These are phyloP conservation scores for Ilyonectria mors-panacis DNA, from an alignment of 2,329 filamentous ascomycete species.

Conservation along the genomic window DNA sequence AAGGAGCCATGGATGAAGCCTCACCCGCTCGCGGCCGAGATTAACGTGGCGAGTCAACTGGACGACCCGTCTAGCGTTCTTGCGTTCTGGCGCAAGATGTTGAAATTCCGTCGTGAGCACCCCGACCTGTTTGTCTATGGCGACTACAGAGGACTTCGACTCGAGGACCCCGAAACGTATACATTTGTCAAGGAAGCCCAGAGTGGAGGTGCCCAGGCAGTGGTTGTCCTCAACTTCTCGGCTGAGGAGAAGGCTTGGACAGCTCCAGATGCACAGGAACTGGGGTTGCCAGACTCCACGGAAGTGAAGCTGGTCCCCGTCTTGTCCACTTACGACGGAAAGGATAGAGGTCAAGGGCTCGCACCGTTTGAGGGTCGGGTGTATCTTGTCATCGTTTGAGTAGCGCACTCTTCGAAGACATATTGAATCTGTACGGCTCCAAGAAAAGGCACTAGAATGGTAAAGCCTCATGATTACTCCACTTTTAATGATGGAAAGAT, in stretches of 20 bases:
- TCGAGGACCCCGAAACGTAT: slow-evolving; percentile 45
- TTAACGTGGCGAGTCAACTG: slow-evolving; percentile 72
- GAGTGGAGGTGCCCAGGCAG: slow-evolving; percentile 39
- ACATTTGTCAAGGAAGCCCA: slow-evolving; percentile 51
- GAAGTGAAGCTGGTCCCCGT: slow-evolving; percentile 44
- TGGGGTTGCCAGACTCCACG: slow-evolving; percentile 30
- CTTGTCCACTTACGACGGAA: slow-evolving; percentile 47
- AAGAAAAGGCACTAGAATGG: background rate
- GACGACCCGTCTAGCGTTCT: slow-evolving; percentile 55
- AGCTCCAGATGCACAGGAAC: slow-evolving; percentile 40
- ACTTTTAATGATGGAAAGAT: too few species aligned
- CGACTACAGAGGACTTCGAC: slow-evolving; percentile 49
- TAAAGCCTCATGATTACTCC: background rate
- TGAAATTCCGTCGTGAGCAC: slow-evolving; percentile 50
- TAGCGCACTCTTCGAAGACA: background rate
- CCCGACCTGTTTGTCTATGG: slow-evolving; percentile 53
- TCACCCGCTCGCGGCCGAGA: slow-evolving; percentile 50
- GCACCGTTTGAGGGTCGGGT: slow-evolving; percentile 52
- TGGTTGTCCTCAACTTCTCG: slow-evolving; percentile 54
- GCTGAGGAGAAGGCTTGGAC: slow-evolving; percentile 47
- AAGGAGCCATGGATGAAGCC: slow-evolving; percentile 54
- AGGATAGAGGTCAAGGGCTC: slow-evolving; percentile 35
- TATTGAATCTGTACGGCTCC: background rate
- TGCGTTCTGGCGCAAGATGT: slow-evolving; percentile 52
- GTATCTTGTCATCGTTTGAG: slow-evolving; percentile 41